phyloP scores from a whole-genome alignment of 2,329 filamentous ascomycete species.

The Ophiostoma himal-ulmi region DNA sequence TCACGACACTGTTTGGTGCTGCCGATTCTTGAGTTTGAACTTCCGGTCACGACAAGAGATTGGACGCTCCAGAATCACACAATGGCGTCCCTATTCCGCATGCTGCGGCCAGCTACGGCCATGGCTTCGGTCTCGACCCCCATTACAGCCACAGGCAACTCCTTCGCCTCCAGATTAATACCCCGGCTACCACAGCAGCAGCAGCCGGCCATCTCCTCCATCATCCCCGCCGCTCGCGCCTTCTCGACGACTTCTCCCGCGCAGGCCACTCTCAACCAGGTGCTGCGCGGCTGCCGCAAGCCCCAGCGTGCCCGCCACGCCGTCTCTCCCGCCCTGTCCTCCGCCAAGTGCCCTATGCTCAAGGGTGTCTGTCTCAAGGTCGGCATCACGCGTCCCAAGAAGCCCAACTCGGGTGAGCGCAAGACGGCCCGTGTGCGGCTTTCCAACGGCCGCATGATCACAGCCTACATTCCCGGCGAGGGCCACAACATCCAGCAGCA shows the following conservation, averaged over 20 bases:
- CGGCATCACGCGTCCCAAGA: conserved; percentile 91
- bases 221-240: conserved; percentile 32
- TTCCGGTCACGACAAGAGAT: background rate
- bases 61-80: background rate
- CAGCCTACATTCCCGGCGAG: conserved; percentile 93
- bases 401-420: conserved; percentile 94
- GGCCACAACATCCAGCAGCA: conserved; percentile 99
- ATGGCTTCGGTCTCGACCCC: background rate
- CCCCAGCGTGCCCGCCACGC: conserved; percentile 77
- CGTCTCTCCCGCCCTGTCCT: conserved; percentile 75
- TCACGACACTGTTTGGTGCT: background rate
- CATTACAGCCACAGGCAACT: conserved; percentile 21
- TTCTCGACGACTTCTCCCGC: conserved; percentile 42
- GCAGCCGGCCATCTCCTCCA: conserved; percentile 26
- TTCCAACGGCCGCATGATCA: conserved; percentile 79
- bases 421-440: conserved; percentile 91
- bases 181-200: conserved; percentile 30
- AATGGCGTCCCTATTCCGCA: conserved; percentile 35
- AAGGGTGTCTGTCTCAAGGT: conserved; percentile 97
- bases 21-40: background rate
- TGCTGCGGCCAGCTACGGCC: conserved; percentile 30
- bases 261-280: conserved; percentile 66
- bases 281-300: conserved; percentile 69
- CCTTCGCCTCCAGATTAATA: background rate
- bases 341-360: conserved; percentile 66